phyloP scores from a whole-genome alignment of 768 basidiomycete genomes.

The Guyanaporus albipodus region DNA sequence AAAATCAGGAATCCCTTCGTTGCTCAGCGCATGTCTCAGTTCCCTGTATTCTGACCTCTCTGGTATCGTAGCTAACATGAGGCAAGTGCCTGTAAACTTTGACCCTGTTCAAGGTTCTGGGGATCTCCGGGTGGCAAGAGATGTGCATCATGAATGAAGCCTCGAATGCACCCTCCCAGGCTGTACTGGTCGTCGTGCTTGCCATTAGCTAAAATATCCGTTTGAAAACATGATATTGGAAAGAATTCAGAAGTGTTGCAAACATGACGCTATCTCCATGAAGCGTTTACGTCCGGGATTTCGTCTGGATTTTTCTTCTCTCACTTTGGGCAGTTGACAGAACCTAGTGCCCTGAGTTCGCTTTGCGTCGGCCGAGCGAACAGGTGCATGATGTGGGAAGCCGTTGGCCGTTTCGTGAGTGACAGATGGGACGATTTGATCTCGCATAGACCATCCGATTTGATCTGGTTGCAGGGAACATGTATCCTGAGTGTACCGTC shows the following conservation, averaged over 20 bases:
- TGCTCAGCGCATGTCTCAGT: background rate
- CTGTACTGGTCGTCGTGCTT: slow-evolving; percentile 6
- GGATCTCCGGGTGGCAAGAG: slow-evolving; percentile 10
- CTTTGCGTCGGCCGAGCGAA: no score
- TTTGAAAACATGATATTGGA: background rate
- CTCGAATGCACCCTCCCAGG: slow-evolving; percentile 12
- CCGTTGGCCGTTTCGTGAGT: background rate
- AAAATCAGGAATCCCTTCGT: slow-evolving; percentile 2
- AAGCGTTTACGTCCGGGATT: slow-evolving; percentile 19
- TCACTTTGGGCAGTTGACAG: slow-evolving; percentile 1
- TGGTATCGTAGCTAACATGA: background rate
- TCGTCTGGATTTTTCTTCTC: background rate
- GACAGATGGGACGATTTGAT: slow-evolving; percentile 1
- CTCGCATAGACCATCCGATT: slow-evolving; percentile 2
- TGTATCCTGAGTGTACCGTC: background rate
- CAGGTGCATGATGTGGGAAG: background rate
- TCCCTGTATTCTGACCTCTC: background rate
- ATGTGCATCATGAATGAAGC: slow-evolving; percentile 4
- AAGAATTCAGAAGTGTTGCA: background rate
- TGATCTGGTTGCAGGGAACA: background rate
- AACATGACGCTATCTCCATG: slow-evolving; percentile 1
- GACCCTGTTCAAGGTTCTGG: slow-evolving; percentile 1
- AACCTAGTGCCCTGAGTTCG: no score
- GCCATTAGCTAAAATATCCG: slow-evolving; percentile 7
- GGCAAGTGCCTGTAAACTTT: no score